Evolutionary conservation across 495 filamentous ascomycete genomes (phyloP).

Genomic region (Talaromyces ruber): DNA sequence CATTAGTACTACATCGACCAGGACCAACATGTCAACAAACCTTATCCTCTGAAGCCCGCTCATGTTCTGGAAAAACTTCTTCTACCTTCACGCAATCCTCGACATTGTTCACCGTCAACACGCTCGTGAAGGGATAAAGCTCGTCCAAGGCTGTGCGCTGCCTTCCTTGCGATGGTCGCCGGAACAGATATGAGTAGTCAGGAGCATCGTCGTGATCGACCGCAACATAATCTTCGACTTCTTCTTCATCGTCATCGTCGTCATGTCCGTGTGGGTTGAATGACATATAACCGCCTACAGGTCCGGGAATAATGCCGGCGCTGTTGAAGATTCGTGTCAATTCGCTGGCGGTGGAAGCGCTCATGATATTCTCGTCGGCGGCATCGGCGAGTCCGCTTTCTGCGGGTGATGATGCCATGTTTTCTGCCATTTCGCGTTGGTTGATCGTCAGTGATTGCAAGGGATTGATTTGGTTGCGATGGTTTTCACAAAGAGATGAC

Average conservation of each 20-base stretch:
- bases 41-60: conserved; percentile 74
- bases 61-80: conserved; percentile 61
- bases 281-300: conserved; percentile 21
- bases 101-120: conserved; percentile 62
- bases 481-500: not conserved
- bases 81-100: conserved; percentile 73
- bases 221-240: conserved; percentile 29
- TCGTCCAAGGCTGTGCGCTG: conserved; percentile 36
- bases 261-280: conserved; percentile 22
- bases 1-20: not conserved
- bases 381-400: conserved; percentile 2
- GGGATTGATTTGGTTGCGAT: not conserved
- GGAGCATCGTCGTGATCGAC: conserved; percentile 35
- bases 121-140: conserved; percentile 61
- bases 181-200: conserved; percentile 37
- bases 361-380: conserved; percentile 2
- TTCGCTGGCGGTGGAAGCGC: conserved; percentile 22
- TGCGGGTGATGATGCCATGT: conserved; percentile 2
- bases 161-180: conserved; percentile 17
- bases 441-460: not conserved
- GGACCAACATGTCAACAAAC: conserved; percentile 30
- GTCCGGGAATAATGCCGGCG: conserved; percentile 19
- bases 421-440: not conserved
- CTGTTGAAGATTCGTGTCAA: conserved; percentile 25
- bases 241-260: conserved; percentile 28